These are phyloP conservation scores for Xylariales sp. DNA, from an alignment of 2,329 filamentous ascomycete genomes.

Conservation along the genomic window DNA sequence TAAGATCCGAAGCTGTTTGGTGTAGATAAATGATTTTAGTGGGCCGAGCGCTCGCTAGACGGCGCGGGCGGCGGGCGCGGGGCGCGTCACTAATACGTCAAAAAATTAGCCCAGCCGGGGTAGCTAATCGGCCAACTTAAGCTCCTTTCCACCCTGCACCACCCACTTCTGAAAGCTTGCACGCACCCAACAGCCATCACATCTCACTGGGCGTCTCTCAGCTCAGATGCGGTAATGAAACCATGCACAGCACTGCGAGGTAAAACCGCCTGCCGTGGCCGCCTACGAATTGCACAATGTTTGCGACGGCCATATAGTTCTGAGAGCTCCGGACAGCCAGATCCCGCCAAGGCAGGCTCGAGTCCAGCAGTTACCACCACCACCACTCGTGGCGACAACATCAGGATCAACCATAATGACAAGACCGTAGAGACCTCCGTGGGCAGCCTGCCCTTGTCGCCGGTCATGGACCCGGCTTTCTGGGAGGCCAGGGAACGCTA, in stretches of 20 bases:
- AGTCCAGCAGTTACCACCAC: too few species aligned
- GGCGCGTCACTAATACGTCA: too few species aligned
- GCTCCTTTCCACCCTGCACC: too few species aligned
- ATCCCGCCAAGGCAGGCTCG: too few species aligned
- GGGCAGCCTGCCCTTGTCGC: slow-evolving; percentile 48
- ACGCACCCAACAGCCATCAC: too few species aligned
- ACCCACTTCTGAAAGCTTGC: too few species aligned
- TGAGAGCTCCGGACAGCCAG: background rate
- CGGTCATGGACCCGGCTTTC: slow-evolving; percentile 48
- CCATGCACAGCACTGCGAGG: slow-evolving; percentile 20
- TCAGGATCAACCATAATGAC: slow-evolving; percentile 30
- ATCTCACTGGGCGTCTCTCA: too few species aligned
- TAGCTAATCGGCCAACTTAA: too few species aligned
- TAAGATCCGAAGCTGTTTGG: background rate
- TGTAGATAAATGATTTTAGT: background rate
- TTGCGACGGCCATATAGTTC: slow-evolving; percentile 2
- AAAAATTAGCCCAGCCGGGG: too few species aligned
- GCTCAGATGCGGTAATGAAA: slow-evolving; percentile 25
- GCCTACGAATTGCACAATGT: background rate
- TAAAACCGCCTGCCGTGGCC: slow-evolving; percentile 15
- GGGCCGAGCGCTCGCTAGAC: too few species aligned
- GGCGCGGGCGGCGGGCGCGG: too few species aligned
- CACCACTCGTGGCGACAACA: slow-evolving; percentile 22
- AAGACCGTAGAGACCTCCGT: slow-evolving; percentile 41
- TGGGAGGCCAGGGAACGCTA: slow-evolving; percentile 38